Evolutionary conservation across 1,284 basidiomycete genomes (phyloP).

Genomic region (Polyporus tsugae): DNA sequence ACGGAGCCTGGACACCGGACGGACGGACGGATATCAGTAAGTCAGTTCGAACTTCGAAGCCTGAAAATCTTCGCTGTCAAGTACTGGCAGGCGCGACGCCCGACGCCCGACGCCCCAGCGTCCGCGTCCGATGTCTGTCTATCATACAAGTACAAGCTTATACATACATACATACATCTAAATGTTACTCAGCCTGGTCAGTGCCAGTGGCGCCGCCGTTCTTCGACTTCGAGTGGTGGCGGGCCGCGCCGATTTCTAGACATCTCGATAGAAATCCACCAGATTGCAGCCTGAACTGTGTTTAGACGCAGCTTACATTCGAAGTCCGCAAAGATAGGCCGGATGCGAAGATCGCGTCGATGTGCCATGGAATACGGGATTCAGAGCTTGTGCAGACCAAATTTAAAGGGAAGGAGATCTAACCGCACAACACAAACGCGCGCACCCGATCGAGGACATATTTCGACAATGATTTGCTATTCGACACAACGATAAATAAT

Average conservation of each 20-base stretch:
- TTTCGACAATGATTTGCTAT: neutral
- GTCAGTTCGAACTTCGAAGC: neutral
- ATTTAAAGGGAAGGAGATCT: neutral
- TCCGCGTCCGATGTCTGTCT: neutral
- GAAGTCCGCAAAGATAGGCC: neutral
- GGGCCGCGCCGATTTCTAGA: neutral
- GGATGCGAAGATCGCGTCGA: neutral
- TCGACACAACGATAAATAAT: neutral
- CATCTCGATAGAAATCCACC: neutral
- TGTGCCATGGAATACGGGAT: neutral
- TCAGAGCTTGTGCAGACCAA: slow-evolving; percentile 4
- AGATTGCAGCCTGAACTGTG: neutral
- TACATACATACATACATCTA: neutral
- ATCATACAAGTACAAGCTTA: neutral
- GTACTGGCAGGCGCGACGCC: neutral
- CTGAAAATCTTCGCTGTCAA: neutral
- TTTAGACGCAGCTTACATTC: neutral
- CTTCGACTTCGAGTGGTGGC: slow-evolving; percentile 1
- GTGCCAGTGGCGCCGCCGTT: neutral
- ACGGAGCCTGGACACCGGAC: too few species aligned
- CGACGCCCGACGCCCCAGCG: neutral
- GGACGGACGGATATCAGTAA: neutral
- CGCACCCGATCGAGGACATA: neutral
- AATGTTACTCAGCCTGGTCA: neutral
- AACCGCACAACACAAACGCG: neutral